A percentile compares a stretch with the other conserved stretches of the same genome.
Evolutionary conservation across 768 basidiomycete species (phyloP).

Genomic region (Auriculariales sp.): DNA sequence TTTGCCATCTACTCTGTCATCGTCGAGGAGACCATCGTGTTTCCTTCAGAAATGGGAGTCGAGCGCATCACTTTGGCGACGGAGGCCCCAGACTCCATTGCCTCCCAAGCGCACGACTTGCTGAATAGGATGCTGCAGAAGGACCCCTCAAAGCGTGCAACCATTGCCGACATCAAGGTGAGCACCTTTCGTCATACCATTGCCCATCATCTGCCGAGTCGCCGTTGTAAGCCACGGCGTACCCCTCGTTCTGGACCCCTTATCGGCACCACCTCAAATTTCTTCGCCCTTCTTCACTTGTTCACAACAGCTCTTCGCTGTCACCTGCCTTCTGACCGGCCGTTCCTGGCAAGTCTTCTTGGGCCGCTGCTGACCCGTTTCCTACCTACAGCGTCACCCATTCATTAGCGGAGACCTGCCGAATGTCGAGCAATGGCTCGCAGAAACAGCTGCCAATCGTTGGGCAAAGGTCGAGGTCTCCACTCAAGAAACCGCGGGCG

Average conservation of each 20-base stretch:
- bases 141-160: conserved; percentile 57
- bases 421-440: conserved; percentile 58
- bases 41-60: conserved; percentile 54
- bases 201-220: conserved; percentile 15
- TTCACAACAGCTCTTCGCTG: conserved; percentile 1
- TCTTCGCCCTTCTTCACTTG: not conserved
- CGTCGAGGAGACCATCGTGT: conserved; percentile 57
- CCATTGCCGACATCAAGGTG: conserved; percentile 74
- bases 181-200: conserved; percentile 14
- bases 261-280: not conserved
- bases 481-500: conserved; percentile 61
- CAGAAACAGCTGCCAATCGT: conserved; percentile 37
- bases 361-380: conserved; percentile 24
- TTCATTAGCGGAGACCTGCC: conserved; percentile 61
- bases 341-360: conserved; percentile 3
- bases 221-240: conserved; percentile 8
- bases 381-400: conserved; percentile 14
- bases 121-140: conserved; percentile 72
- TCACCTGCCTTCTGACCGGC: not conserved
- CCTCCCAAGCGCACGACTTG: conserved; percentile 49
- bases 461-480: conserved; percentile 44
- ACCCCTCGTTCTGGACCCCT: not conserved
- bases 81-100: conserved; percentile 23
- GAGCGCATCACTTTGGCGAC: conserved; percentile 47
- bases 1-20: conserved; percentile 71